phyloP scores from a whole-genome alignment of 2,329 filamentous ascomycete genomes.

The Penicillium occitanis region DNA sequence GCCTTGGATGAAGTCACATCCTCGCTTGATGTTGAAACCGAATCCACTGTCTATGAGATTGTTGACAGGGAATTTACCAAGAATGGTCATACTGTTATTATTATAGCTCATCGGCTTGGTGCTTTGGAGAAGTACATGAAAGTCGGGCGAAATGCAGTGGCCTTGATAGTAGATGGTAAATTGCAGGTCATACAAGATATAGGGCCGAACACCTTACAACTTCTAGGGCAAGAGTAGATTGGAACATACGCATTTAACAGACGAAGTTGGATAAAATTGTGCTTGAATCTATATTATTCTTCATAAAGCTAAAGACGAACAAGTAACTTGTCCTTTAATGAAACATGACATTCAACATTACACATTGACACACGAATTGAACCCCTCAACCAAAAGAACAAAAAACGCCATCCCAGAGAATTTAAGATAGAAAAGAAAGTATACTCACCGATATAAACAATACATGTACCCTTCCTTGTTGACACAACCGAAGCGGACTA shows the following conservation, averaged over 20 bases:
- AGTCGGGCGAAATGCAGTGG: conserved; percentile 8
- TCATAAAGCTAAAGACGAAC: not conserved
- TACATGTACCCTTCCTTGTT: too few relatives aligned
- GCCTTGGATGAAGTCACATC: conserved; percentile 17
- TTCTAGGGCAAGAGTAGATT: not conserved
- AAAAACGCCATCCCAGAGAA: not conserved
- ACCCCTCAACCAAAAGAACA: not conserved
- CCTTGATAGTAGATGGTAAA: conserved; percentile 13
- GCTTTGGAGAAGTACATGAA: conserved; percentile 1
- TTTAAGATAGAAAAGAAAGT: not conserved
- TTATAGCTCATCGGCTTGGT: conserved; percentile 11
- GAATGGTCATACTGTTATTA: conserved; percentile 9
- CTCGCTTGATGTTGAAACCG: conserved; percentile 7
- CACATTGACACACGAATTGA: conserved; percentile 5
- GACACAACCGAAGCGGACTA: not conserved
- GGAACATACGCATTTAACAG: too few relatives aligned
- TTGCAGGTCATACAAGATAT: conserved; percentile 4
- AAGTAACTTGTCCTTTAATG: not conserved
- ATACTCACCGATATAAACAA: conserved; percentile 9
- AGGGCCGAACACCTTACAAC: not conserved
- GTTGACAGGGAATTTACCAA: conserved; percentile 8
- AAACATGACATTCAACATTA: conserved; percentile 1
- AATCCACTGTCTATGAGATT: conserved; percentile 5
- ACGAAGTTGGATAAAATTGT: too few relatives aligned
- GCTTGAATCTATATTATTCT: not conserved